phyloP scores from a whole-genome alignment of 306 rosid genomes.

The Crotalaria pallida region DNA sequence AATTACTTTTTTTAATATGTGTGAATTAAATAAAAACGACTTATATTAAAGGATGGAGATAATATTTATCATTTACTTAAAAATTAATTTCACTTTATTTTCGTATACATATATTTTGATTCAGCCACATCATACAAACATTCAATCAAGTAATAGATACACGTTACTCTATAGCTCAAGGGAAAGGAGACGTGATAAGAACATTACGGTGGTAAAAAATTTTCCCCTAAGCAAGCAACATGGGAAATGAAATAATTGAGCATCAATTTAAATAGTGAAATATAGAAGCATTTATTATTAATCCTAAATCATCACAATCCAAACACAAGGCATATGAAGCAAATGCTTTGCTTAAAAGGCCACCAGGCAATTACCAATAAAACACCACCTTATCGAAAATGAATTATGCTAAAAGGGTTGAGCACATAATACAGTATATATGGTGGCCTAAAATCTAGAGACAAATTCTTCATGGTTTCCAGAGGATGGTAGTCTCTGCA shows the following conservation, averaged over 20 bases:
- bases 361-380: neutral
- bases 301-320: neutral
- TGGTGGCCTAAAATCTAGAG: neutral
- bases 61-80: too few relatives aligned
- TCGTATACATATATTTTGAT: too few relatives aligned
- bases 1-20: too few relatives aligned
- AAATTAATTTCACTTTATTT: too few relatives aligned
- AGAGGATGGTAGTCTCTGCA: slow-evolving; percentile 63
- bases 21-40: too few relatives aligned
- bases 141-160: neutral
- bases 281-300: slow-evolving; percentile 8
- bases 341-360: neutral
- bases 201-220: neutral
- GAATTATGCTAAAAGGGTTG: neutral
- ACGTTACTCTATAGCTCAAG: neutral
- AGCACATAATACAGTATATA: neutral
- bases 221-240: neutral
- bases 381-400: neutral
- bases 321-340: neutral
- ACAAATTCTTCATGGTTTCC: slow-evolving; percentile 38
- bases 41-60: too few relatives aligned
- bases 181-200: neutral
- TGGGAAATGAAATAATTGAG: neutral
- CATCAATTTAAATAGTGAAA: neutral
- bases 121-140: neutral